phyloP scores from a whole-genome alignment of 1,284 basidiomycete genomes.

The Rhodotorula mucilaginosa region DNA sequence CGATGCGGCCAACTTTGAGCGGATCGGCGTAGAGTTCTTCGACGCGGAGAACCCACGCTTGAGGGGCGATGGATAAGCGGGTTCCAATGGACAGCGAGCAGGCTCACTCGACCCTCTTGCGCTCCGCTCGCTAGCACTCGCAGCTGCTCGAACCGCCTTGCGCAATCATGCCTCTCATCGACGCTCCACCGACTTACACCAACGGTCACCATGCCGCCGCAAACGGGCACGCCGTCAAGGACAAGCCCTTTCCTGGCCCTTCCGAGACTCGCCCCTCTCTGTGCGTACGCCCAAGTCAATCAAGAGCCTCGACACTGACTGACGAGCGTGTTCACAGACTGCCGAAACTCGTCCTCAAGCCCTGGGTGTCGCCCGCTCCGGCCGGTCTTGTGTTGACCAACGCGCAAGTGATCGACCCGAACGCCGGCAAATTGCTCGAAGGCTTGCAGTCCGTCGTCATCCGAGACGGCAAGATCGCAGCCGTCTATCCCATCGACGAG shows the following conservation, averaged over 20 bases:
- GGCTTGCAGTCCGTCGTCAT: slow-evolving; percentile 49
- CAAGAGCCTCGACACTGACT: not conserved
- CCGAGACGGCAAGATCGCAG: slow-evolving; percentile 47
- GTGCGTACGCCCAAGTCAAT: not conserved
- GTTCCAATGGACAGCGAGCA: no score
- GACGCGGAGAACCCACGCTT: not conserved
- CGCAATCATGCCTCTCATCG: not conserved
- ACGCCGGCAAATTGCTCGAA: slow-evolving; percentile 40
- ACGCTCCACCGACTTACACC: not conserved
- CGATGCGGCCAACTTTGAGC: not conserved
- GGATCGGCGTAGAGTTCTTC: not conserved
- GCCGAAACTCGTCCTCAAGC: slow-evolving; percentile 51
- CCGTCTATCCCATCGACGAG: slow-evolving; percentile 40
- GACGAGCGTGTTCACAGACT: slow-evolving; percentile 39
- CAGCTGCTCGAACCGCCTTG: not conserved
- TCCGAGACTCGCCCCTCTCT: not conserved
- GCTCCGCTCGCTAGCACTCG: not conserved
- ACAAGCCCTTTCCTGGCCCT: slow-evolving; percentile 12
- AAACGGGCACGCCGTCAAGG: not conserved
- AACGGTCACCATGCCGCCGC: not conserved
- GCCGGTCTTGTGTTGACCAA: slow-evolving; percentile 48
- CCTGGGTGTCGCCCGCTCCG: slow-evolving; percentile 48
- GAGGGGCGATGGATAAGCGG: no score
- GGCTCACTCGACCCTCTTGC: not conserved
- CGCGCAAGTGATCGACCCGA: slow-evolving; percentile 50